phyloP scores from a whole-genome alignment of 768 basidiomycete genomes.

The Tulasnella calospora region DNA sequence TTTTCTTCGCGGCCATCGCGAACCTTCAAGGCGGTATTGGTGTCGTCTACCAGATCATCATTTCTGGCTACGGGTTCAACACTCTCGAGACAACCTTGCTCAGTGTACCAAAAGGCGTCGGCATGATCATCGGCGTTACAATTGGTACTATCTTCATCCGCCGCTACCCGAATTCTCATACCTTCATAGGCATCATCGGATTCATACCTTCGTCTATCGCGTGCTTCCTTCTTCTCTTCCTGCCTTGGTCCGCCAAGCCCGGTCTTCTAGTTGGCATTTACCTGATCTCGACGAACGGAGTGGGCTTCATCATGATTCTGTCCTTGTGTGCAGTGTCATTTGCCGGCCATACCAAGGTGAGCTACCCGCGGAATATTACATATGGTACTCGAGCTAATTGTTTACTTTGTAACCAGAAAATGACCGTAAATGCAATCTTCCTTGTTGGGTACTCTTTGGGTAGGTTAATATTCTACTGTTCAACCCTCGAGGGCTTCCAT shows the following conservation, averaged over 20 bases:
- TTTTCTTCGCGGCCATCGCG: slow-evolving; percentile 18
- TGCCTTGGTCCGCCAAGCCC: slow-evolving; percentile 22
- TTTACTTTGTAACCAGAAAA: slow-evolving; percentile 12
- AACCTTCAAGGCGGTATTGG: slow-evolving; percentile 31
- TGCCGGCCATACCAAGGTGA: slow-evolving; percentile 24
- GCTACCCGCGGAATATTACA: not conserved
- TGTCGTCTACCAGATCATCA: slow-evolving; percentile 28
- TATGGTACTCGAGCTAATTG: not conserved
- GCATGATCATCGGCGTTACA: not conserved
- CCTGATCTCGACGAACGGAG: slow-evolving; percentile 6
- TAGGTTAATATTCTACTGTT: not conserved
- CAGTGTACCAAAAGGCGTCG: slow-evolving; percentile 21
- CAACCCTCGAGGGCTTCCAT: not conserved
- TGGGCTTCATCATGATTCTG: slow-evolving; percentile 21
- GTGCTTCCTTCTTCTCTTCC: slow-evolving; percentile 24
- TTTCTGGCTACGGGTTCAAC: slow-evolving; percentile 25
- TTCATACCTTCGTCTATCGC: slow-evolving; percentile 16
- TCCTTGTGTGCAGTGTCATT: slow-evolving; percentile 6
- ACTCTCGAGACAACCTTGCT: slow-evolving; percentile 26
- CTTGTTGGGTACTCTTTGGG: slow-evolving; percentile 25
- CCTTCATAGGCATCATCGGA: slow-evolving; percentile 15
- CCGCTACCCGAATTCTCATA: slow-evolving; percentile 12
- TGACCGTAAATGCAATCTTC: slow-evolving; percentile 26
- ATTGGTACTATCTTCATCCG: slow-evolving; percentile 3
- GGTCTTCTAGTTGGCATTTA: slow-evolving; percentile 21